Conservation (phyloP, 495 filamentous ascomycete species). For the Parmelia sp. region DNA sequence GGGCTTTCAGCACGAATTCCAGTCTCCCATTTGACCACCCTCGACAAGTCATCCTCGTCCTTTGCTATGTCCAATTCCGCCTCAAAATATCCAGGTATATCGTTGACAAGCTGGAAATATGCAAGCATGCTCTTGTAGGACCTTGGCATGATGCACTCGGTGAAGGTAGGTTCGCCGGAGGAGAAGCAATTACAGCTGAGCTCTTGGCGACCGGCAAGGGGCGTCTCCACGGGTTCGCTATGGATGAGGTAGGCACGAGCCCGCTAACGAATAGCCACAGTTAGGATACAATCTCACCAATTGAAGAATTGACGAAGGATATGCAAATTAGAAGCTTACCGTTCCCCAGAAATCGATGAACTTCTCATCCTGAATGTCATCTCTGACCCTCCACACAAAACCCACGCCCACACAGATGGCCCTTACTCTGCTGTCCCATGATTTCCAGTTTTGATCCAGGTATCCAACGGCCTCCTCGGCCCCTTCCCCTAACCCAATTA, state of each 20-base stretch:
- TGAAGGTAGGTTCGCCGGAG: constrained; percentile 36
- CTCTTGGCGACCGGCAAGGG: constrained; percentile 37
- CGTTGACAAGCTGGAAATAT: constrained; percentile 38
- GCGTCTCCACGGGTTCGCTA: constrained; percentile 40
- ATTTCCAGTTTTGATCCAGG: constrained; percentile 51
- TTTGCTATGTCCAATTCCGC: constrained; percentile 12
- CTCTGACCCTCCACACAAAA: constrained; percentile 27
- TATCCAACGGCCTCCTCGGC: constrained; percentile 48
- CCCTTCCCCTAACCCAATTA: constrained; percentile 58
- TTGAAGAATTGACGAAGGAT: not conserved
- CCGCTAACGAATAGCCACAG: constrained; percentile 36
- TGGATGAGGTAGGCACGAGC: constrained; percentile 56
- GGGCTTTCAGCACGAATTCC: constrained; percentile 11
- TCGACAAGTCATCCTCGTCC: constrained; percentile 10
- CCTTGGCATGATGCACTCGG: constrained; percentile 38
- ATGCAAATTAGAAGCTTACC: constrained; percentile 33
- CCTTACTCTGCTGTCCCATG: constrained; percentile 33
- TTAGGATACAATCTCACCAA: not conserved
- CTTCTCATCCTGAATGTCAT: constrained; percentile 30
- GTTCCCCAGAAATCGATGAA: constrained; percentile 43
- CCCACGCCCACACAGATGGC: constrained; percentile 40
- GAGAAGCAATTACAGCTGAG: constrained; percentile 47
- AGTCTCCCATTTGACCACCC: constrained; percentile 2
- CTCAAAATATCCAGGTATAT: constrained; percentile 32
- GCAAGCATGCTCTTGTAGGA: constrained; percentile 37